These are phyloP conservation scores for Erodium moschatum DNA, from an alignment of 441 rosid species.

Conservation along the genomic window DNA sequence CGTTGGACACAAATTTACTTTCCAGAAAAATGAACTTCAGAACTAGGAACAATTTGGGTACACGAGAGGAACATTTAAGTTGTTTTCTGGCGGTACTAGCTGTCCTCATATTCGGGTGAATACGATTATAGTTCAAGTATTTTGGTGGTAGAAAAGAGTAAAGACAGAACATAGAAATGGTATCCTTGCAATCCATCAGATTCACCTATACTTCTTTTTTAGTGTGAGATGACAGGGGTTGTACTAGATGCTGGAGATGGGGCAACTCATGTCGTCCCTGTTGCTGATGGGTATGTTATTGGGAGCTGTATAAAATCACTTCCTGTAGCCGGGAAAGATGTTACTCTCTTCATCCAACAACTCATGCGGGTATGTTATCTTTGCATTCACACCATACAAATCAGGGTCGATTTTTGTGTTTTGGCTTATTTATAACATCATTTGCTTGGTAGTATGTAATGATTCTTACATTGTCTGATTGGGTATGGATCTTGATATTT, in stretches of 20 bases:
- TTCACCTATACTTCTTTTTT: slow-evolving; percentile 38
- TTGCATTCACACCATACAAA: neutral
- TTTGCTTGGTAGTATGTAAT: neutral
- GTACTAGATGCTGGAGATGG: slow-evolving; percentile 99
- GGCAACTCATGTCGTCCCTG: slow-evolving; percentile 86
- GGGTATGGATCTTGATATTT: no score
- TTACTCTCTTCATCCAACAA: slow-evolving; percentile 82
- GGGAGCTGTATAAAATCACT: slow-evolving; percentile 88
- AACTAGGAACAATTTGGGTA: neutral
- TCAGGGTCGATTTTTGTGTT: neutral
- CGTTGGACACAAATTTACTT: neutral
- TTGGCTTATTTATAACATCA: neutral
- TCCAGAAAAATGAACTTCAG: neutral
- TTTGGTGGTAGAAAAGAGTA: neutral
- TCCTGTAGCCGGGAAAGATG: slow-evolving; percentile 91
- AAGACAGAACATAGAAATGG: neutral
- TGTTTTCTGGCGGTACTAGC: neutral
- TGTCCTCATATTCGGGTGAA: neutral
- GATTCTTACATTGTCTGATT: neutral
- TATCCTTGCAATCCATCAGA: slow-evolving; percentile 20
- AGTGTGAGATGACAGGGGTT: slow-evolving; percentile 99
- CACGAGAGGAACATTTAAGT: neutral
- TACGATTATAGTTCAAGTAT: neutral
- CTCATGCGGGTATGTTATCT: slow-evolving; percentile 78
- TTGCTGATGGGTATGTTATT: slow-evolving; percentile 97